Evolutionary conservation across 768 basidiomycete species (phyloP).

Genomic region (Hebeloma cylindrosporum): DNA sequence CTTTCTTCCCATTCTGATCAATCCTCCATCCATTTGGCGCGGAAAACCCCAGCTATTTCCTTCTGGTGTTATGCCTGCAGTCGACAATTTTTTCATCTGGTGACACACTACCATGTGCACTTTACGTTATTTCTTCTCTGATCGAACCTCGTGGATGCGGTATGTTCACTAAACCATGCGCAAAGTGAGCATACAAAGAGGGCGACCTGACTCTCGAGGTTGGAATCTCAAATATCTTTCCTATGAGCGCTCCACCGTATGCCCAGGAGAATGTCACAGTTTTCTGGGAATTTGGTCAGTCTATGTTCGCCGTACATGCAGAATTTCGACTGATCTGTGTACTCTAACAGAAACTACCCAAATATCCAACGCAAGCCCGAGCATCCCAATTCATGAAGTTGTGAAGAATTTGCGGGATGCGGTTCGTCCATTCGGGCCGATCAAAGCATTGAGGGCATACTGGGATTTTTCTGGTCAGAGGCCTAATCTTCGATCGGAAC

Average conservation of each 20-base stretch:
- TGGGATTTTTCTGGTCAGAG: slow-evolving; percentile 19
- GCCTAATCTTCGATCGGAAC: slow-evolving; percentile 24
- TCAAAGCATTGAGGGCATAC: slow-evolving; percentile 25
- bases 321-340: background rate
- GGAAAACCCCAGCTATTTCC: background rate
- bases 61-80: background rate
- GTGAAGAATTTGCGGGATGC: slow-evolving; percentile 26
- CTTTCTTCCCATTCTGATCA: no score
- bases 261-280: slow-evolving; percentile 17
- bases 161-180: slow-evolving; percentile 1
- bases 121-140: background rate
- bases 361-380: slow-evolving; percentile 8
- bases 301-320: background rate
- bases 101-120: background rate
- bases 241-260: background rate
- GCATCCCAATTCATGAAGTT: slow-evolving; percentile 22
- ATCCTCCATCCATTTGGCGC: background rate
- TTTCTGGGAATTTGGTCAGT: slow-evolving; percentile 31
- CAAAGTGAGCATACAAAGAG: no score
- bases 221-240: background rate
- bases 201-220: no score
- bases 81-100: no score
- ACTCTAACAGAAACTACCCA: slow-evolving; percentile 19
- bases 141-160: slow-evolving; percentile 3
- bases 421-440: slow-evolving; percentile 16